Percentiles rank a stretch among this genome's conserved stretches.
Conservation (phyloP, 257 asterid species). For the Plantago ovata region DNA sequence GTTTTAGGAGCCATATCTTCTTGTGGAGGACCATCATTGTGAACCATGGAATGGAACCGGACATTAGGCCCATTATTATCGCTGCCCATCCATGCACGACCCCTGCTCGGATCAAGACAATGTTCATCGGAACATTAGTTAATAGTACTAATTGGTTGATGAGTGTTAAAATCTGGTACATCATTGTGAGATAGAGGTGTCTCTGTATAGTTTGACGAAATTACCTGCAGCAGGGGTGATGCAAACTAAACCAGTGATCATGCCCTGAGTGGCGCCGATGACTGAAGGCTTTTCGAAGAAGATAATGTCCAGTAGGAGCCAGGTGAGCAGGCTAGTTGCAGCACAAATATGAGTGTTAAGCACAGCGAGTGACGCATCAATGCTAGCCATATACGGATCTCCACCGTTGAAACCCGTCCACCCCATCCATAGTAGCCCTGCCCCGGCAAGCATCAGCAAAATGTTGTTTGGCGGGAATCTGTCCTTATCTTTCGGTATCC, state of each 20-base stretch:
- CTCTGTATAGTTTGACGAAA: not conserved
- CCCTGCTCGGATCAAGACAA: conserved; percentile 27
- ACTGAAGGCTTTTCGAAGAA: conserved; percentile 75
- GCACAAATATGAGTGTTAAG: conserved; percentile 70
- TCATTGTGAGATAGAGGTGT: too few relatives aligned
- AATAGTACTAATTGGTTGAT: too few relatives aligned
- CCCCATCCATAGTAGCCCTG: conserved; percentile 81
- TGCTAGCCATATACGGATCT: conserved; percentile 61
- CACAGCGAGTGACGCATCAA: conserved; percentile 73
- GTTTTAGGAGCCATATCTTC: conserved; percentile 44
- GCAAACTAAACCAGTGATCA: conserved; percentile 89
- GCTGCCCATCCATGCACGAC: conserved; percentile 95
- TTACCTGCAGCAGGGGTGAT: conserved; percentile 85
- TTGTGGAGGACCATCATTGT: conserved; percentile 88
- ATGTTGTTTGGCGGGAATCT: conserved; percentile 73
- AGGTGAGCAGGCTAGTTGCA: conserved; percentile 67
- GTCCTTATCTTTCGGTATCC: conserved; percentile 51
- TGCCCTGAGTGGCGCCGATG: conserved; percentile 78
- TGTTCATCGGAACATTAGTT: not conserved
- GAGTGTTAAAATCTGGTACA: too few relatives aligned
- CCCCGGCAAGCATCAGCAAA: conserved; percentile 66
- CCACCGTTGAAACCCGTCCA: conserved; percentile 94
- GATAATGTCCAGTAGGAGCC: conserved; percentile 65
- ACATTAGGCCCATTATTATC: conserved; percentile 62
- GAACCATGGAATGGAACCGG: conserved; percentile 80